Evolutionary conservation across 495 filamentous ascomycete species (phyloP).

Genomic region (Aspergillus bertholletiae): DNA sequence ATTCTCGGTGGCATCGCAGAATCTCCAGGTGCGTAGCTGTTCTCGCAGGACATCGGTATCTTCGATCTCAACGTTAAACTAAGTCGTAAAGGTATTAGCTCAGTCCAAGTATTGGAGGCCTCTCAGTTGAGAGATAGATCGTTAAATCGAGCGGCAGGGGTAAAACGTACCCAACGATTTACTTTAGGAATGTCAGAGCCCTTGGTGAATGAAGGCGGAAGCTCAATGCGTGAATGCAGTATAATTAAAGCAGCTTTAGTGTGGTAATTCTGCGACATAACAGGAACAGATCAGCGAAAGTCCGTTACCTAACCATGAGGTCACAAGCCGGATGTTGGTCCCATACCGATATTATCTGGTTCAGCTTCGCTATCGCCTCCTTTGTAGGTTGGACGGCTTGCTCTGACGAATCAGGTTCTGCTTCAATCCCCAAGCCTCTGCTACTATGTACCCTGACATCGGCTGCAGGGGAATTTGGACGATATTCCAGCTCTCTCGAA

Average conservation of each 20-base stretch:
- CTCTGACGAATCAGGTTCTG: conserved; percentile 39
- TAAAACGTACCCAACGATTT: conserved; percentile 86
- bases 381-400: conserved; percentile 35
- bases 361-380: conserved; percentile 70
- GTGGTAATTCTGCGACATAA: conserved; percentile 71
- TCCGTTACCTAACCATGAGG: background rate
- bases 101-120: conserved; percentile 1
- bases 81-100: conserved; percentile 7
- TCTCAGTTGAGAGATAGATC: background rate
- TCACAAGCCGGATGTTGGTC: background rate
- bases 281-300: conserved; percentile 4
- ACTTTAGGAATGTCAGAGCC: conserved; percentile 59
- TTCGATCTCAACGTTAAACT: conserved; percentile 95
- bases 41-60: conserved; percentile 84
- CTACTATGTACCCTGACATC: conserved; percentile 35
- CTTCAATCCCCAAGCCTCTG: conserved; percentile 39
- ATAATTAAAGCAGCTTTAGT: conserved; percentile 85
- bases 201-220: conserved; percentile 59
- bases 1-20: conserved; percentile 68
- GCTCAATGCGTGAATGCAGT: conserved; percentile 69
- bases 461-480: conserved; percentile 29
- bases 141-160: background rate
- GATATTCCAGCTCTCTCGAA: conserved; percentile 58
- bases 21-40: conserved; percentile 74
- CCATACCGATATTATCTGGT: conserved; percentile 85